Base-by-base conservation (phyloP, 176 grass and related monocot genomes). In the Raddia distichophylla region DNA sequence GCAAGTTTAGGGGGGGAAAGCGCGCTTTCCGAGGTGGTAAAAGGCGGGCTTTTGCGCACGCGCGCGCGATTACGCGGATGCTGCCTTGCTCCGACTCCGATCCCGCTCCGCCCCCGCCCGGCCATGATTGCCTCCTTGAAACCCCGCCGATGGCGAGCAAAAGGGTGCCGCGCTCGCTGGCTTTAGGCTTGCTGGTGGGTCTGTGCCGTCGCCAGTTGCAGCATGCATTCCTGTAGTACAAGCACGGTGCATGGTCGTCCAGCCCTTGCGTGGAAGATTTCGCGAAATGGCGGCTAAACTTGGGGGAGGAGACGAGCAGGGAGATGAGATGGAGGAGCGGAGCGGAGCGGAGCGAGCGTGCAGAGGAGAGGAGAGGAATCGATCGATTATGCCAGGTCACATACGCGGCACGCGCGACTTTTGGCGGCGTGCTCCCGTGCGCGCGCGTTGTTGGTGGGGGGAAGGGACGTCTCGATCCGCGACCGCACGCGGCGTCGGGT, bases 41-140 rank as follows among this genome's bases (percentile, higher is more conserved):
- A 85, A 70, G 11, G 2, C 1, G 0, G 2, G 71, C 82, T 84
- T 89, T 89, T 64, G 71, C 65, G 77, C 87, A 85, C 82, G 82
- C 87, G 87, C 82, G 82, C 87, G 87, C 81, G 68, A 34, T 45
- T 44, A 17, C 63, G 7, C 48, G 49, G 53, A 61, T 35, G 43
- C 74, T 68, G 33, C 43, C 32, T 50, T 15, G 0, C 4, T n/a
- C 13, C 44, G 54, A 27, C 27, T 27, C 27, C 27, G 27, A 27
- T 1, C 27, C 27, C 27, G 27, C 0, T 27, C 27, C 27, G 27
- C 27, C 27, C 19, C 17, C 32, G 64, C 33, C n/a, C n/a, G n/a
- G 64, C 33, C 2, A 84, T 88, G 69, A 89, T 89, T 8, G 37
- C 6, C 71, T 65, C 77, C 77, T 81, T 85, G 87, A 85, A 89